phyloP scores from a whole-genome alignment of 768 basidiomycete species.

The Tricholoma matsutake region DNA sequence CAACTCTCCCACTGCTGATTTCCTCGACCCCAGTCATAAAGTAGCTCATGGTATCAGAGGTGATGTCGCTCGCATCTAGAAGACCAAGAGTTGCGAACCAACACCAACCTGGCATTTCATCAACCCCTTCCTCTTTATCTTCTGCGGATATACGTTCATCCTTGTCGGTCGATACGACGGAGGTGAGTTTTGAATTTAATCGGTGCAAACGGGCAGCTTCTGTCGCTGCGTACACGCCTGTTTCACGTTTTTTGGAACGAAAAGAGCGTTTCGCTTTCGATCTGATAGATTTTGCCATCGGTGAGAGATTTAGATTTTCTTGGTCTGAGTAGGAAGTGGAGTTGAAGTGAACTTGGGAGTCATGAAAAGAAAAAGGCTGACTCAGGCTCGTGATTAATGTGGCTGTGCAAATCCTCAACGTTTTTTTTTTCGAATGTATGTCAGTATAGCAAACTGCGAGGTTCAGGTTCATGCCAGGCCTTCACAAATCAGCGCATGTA shows the following conservation, averaged over 20 bases:
- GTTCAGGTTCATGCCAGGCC: no score
- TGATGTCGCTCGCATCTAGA: constrained; percentile 57
- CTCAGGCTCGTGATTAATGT: constrained; percentile 1
- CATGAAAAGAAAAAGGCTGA: background rate
- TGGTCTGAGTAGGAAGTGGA: constrained; percentile 16
- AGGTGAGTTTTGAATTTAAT: constrained; percentile 61
- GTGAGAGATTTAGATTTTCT: background rate
- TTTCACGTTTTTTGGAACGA: constrained; percentile 73
- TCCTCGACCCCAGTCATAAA: constrained; percentile 19
- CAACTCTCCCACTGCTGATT: constrained; percentile 9
- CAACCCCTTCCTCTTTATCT: constrained; percentile 32
- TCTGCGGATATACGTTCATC: constrained; percentile 33
- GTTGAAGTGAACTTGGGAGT: constrained; percentile 7
- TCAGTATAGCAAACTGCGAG: no score
- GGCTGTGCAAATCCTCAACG: background rate
- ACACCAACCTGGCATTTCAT: constrained; percentile 64
- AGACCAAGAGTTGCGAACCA: constrained; percentile 55
- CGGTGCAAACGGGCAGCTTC: constrained; percentile 77
- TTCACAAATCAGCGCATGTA: no score
- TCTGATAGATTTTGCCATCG: constrained; percentile 81
- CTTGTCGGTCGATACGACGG: constrained; percentile 40
- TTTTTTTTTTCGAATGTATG: no score
- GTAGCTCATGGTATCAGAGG: constrained; percentile 43
- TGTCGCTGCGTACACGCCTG: constrained; percentile 70
- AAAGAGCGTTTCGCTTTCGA: constrained; percentile 80